phyloP scores from a whole-genome alignment of 2,329 filamentous ascomycete species.

The Arthroderma sp. region DNA sequence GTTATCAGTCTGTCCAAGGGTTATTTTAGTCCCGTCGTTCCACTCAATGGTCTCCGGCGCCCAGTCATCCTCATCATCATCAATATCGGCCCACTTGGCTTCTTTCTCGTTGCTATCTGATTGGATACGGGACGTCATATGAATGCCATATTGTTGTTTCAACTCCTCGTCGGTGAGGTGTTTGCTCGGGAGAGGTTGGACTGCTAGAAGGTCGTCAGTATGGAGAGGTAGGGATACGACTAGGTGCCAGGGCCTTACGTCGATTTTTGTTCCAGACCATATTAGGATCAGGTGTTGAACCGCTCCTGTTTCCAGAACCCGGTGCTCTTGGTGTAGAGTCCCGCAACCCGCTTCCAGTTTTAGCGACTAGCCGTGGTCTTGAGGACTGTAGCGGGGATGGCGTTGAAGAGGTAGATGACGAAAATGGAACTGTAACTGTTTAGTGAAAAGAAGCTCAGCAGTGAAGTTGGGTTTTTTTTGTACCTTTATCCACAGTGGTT shows the following conservation, averaged over 20 bases:
- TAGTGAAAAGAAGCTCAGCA: not conserved
- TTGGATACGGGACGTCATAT: slow-evolving; percentile 51
- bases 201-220: slow-evolving; percentile 23
- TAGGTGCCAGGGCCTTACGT: slow-evolving; percentile 28
- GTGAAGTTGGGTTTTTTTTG: slow-evolving; percentile 4
- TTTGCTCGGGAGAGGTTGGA: slow-evolving; percentile 44
- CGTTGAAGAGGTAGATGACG: slow-evolving; percentile 26
- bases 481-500: slow-evolving; percentile 41
- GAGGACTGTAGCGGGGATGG: slow-evolving; percentile 30
- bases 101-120: slow-evolving; percentile 49
- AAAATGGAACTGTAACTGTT: slow-evolving; percentile 19
- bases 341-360: slow-evolving; percentile 42
- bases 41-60: slow-evolving; percentile 54
- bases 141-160: slow-evolving; percentile 56
- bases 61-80: slow-evolving; percentile 57
- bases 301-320: slow-evolving; percentile 32
- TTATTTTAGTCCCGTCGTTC: slow-evolving; percentile 56
- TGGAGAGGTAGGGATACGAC: too few species aligned
- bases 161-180: slow-evolving; percentile 56
- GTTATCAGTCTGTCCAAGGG: slow-evolving; percentile 35
- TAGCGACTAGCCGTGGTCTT: slow-evolving; percentile 50
- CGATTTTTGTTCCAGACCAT: slow-evolving; percentile 59
- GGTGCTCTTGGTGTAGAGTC: slow-evolving; percentile 38
- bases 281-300: slow-evolving; percentile 48
- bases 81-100: slow-evolving; percentile 56